Evolutionary conservation across 306 rosid species (phyloP).

Genomic region (Cicer judaicum): DNA sequence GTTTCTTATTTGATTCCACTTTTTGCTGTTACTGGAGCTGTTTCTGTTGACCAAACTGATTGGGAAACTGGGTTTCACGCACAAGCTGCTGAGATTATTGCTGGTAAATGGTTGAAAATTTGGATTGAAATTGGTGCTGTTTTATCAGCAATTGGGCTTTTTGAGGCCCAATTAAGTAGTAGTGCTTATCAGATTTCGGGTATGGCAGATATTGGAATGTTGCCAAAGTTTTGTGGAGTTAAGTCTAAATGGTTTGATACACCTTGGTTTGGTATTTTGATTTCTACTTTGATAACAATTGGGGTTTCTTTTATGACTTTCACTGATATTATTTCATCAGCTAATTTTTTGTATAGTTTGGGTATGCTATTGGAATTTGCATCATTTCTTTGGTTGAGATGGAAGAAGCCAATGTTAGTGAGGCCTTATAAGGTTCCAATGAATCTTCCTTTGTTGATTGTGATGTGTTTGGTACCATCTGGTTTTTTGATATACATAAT

Average conservation of each 20-base stretch:
- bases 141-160: slow-evolving; percentile 61
- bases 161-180: slow-evolving; percentile 70
- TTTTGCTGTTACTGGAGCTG: slow-evolving; percentile 47
- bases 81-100: slow-evolving; percentile 58
- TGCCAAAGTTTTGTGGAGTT: slow-evolving; percentile 51
- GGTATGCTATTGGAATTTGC: slow-evolving; percentile 67
- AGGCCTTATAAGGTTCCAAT: slow-evolving; percentile 65
- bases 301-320: slow-evolving; percentile 54
- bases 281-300: slow-evolving; percentile 48
- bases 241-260: slow-evolving; percentile 58
- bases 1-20: slow-evolving; percentile 50
- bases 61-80: slow-evolving; percentile 61
- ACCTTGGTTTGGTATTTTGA: slow-evolving; percentile 70
- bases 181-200: slow-evolving; percentile 68
- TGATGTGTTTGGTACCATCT: slow-evolving; percentile 62
- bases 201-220: slow-evolving; percentile 67
- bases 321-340: slow-evolving; percentile 48
- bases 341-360: slow-evolving; percentile 65
- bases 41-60: slow-evolving; percentile 39
- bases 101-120: slow-evolving; percentile 60
- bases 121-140: slow-evolving; percentile 66
- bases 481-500: slow-evolving; percentile 54
- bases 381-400: slow-evolving; percentile 61
- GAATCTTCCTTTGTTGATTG: slow-evolving; percentile 45
- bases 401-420: slow-evolving; percentile 47